phyloP scores from a whole-genome alignment of 441 rosid species.

The Syzygium malaccense region DNA sequence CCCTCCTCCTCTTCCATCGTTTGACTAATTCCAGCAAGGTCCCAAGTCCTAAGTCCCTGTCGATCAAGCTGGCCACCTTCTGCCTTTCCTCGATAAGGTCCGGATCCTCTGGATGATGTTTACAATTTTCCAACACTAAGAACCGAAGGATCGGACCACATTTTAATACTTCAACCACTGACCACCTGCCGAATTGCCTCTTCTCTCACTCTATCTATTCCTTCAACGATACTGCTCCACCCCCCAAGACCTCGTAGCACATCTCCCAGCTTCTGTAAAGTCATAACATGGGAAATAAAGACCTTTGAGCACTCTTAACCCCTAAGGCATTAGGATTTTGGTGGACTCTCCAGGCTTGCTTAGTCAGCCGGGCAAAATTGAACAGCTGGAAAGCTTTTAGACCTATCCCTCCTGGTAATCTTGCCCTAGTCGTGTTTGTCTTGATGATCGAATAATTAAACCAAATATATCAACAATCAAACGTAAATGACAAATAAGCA shows the following conservation, averaged over 20 bases:
- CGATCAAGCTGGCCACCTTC: neutral
- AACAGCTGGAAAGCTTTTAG: neutral
- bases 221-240: neutral
- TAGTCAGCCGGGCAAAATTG: neutral
- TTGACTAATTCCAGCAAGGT: neutral
- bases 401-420: neutral
- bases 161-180: neutral
- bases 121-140: neutral
- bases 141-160: neutral
- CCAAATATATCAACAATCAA: neutral
- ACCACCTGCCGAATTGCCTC: neutral
- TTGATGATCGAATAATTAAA: neutral
- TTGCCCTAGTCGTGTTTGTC: neutral
- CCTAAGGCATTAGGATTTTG: neutral
- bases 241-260: neutral
- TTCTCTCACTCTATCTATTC: neutral
- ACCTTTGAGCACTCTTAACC: neutral
- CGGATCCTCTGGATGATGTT: neutral
- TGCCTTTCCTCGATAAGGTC: neutral
- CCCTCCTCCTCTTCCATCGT: neutral
- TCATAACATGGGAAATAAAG: neutral
- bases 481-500: neutral
- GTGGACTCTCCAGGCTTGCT: neutral
- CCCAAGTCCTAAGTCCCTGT: neutral
- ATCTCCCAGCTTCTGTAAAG: neutral